Percentiles rank a stretch among this genome's conserved stretches.
These are phyloP conservation scores for Monilinia fructigena DNA, from an alignment of 2,329 filamentous ascomycete genomes.

Conservation along the genomic window DNA sequence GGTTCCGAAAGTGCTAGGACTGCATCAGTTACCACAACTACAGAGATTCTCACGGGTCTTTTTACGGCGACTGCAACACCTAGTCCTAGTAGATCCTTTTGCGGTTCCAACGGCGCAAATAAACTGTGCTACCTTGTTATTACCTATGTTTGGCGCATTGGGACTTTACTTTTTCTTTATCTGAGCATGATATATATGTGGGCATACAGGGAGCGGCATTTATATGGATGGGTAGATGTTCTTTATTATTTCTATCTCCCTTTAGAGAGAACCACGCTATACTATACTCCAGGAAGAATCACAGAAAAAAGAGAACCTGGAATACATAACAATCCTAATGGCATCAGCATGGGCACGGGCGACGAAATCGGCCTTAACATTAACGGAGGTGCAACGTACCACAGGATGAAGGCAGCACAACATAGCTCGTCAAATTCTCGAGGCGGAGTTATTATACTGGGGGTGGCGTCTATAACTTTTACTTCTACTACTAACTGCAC, in stretches of 20 bases:
- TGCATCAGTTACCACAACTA: constrained; percentile 35
- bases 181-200: constrained; percentile 2
- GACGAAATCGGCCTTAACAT: not conserved
- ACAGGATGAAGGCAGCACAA: not conserved
- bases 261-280: not conserved
- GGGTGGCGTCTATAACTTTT: not conserved
- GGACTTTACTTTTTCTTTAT: constrained; percentile 7
- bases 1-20: constrained; percentile 24
- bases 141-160: constrained; percentile 11
- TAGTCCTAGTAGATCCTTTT: constrained; percentile 27
- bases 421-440: not conserved
- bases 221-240: not conserved
- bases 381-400: not conserved
- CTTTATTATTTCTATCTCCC: not conserved
- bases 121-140: not conserved
- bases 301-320: not conserved
- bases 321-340: not conserved
- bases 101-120: not conserved
- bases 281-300: not conserved
- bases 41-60: constrained; percentile 38
- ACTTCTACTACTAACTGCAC: not conserved
- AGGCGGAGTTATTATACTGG: not conserved
- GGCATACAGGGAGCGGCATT: not conserved
- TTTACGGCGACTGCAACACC: constrained; percentile 40
- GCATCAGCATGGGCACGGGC: not conserved